A percentile compares a stretch with the other conserved stretches of the same genome.
Conservation (phyloP, 2,329 filamentous ascomycete genomes). For the Claviceps humidiphila region DNA sequence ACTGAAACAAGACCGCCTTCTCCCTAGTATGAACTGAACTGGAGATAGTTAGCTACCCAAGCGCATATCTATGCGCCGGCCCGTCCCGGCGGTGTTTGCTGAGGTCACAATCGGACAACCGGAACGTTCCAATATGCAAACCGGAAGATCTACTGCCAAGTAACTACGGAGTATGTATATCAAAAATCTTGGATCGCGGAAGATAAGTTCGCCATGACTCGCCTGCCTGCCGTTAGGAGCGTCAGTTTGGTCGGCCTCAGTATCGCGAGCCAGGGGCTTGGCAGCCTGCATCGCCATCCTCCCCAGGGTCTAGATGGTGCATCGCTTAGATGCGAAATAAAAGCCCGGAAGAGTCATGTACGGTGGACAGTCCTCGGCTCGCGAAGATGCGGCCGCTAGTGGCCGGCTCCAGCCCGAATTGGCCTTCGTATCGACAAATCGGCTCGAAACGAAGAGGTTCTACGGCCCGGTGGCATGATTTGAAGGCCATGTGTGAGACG, state of each 20-base stretch:
- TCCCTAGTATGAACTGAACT: slow-evolving; percentile 17
- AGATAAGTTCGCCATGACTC: slow-evolving; percentile 21
- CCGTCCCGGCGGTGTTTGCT: slow-evolving; percentile 12
- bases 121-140: slow-evolving; percentile 30
- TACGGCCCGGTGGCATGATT: slow-evolving; percentile 13
- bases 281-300: no score
- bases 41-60: slow-evolving; percentile 5
- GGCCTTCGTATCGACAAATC: slow-evolving; percentile 16
- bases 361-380: slow-evolving; percentile 40
- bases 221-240: slow-evolving; percentile 19
- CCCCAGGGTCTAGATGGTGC: slow-evolving; percentile 8
- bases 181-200: slow-evolving; percentile 20
- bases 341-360: slow-evolving; percentile 36
- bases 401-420: slow-evolving; percentile 17
- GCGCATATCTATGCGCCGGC: slow-evolving; percentile 23
- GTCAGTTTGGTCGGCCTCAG: no score
- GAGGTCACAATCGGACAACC: slow-evolving; percentile 17
- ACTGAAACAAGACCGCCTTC: slow-evolving; percentile 14
- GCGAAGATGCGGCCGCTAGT: slow-evolving; percentile 55
- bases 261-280: not conserved
- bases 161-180: slow-evolving; percentile 10
- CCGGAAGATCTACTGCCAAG: slow-evolving; percentile 26
- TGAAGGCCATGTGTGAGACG: not conserved
- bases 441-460: slow-evolving; percentile 2
- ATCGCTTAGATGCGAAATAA: slow-evolving; percentile 49